Conservation (phyloP, 805 yeast species). For the Wickerhamomyces canadensis region DNA sequence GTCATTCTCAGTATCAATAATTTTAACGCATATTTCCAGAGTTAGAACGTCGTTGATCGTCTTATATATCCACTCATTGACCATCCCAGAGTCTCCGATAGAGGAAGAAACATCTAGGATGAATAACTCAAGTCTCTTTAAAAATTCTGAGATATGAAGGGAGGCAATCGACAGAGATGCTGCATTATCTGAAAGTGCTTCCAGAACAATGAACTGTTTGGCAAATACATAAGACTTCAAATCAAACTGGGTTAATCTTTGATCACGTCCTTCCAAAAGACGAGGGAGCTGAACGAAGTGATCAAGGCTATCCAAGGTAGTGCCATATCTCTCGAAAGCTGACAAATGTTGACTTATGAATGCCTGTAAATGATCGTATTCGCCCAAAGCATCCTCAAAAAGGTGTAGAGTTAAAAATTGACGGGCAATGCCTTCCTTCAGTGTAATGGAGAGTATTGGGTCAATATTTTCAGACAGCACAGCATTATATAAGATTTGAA, state of each 20-base stretch:
- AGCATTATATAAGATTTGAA: conserved; percentile 18
- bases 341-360: conserved; percentile 22
- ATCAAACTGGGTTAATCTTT: conserved; percentile 7
- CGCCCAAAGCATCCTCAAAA: conserved; percentile 51
- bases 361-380: conserved; percentile 41
- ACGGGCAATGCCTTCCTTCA: conserved; percentile 46
- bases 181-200: conserved; percentile 31
- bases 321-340: not conserved
- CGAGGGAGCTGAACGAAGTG: not conserved
- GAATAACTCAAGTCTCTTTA: conserved; percentile 29
- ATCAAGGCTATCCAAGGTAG: not conserved
- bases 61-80: conserved; percentile 37
- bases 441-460: conserved; percentile 21
- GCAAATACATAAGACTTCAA: conserved; percentile 29
- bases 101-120: conserved; percentile 32
- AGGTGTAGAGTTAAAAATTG: conserved; percentile 51
- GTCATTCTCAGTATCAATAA: conserved; percentile 15
- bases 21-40: conserved; percentile 13
- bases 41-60: conserved; percentile 37
- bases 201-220: conserved; percentile 31
- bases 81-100: conserved; percentile 20
- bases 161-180: conserved; percentile 37
- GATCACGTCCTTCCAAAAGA: not conserved
- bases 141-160: conserved; percentile 33
- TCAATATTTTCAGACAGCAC: not conserved